These are phyloP conservation scores for Phanerochaete sordida DNA, from an alignment of 768 basidiomycete species.

Conservation along the genomic window DNA sequence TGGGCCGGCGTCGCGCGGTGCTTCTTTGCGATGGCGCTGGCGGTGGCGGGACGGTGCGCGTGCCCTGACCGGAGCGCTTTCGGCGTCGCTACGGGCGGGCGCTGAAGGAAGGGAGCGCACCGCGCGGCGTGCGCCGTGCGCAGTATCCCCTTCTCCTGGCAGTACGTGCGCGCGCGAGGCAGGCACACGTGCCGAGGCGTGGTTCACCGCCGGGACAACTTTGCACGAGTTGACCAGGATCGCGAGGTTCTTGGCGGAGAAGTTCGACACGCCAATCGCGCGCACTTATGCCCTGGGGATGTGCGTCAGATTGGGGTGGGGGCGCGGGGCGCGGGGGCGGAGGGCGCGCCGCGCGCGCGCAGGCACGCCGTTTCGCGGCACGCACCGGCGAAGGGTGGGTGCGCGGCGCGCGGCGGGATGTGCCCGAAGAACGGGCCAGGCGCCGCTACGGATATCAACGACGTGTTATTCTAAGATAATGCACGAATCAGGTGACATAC, in stretches of 20 bases:
- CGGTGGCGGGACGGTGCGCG: conserved; percentile 23
- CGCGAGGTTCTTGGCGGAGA: conserved; percentile 31
- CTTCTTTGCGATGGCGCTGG: conserved; percentile 23
- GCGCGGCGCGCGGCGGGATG: conserved; percentile 1
- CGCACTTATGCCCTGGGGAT: neutral
- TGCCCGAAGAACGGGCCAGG: too few relatives aligned
- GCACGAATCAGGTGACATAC: neutral
- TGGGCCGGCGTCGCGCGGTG: conserved; percentile 47
- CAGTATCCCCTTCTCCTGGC: conserved; percentile 53
- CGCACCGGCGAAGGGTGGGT: conserved; percentile 27
- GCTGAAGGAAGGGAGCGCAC: neutral
- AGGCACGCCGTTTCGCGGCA: conserved; percentile 34
- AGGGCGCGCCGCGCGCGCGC: conserved; percentile 21
- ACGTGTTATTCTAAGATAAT: too few relatives aligned
- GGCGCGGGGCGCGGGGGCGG: neutral
- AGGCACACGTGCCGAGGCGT: conserved; percentile 74
- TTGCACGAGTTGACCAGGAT: conserved; percentile 41
- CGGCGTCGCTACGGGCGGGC: neutral
- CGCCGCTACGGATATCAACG: too few relatives aligned
- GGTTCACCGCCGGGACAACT: conserved; percentile 64
- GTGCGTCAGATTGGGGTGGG: neutral
- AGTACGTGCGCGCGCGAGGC: conserved; percentile 50
- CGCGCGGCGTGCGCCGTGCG: conserved; percentile 42
- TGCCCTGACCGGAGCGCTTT: conserved; percentile 6
- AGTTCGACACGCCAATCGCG: conserved; percentile 40